These are phyloP conservation scores for Inosperma sp. DNA, from an alignment of 768 basidiomycete genomes.

Conservation along the genomic window DNA sequence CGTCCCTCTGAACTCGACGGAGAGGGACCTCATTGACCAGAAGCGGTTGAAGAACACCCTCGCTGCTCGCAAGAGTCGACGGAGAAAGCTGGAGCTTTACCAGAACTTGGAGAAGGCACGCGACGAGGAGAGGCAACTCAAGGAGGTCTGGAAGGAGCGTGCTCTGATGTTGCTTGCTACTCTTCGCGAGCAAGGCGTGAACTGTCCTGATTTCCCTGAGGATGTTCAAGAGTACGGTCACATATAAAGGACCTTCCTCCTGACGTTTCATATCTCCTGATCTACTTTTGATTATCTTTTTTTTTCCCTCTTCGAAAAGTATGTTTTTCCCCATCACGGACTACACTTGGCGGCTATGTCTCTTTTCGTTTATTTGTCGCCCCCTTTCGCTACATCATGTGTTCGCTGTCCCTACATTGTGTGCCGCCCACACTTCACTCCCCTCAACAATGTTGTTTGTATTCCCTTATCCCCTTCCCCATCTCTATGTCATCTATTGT, in stretches of 20 bases:
- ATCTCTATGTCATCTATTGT: no score
- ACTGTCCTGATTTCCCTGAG: slow-evolving; percentile 45
- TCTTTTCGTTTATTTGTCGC: no score
- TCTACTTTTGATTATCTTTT: slow-evolving; percentile 10
- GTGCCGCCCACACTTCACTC: no score
- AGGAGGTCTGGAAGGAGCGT: slow-evolving; percentile 59
- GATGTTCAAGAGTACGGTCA: slow-evolving; percentile 55
- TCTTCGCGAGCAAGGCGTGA: slow-evolving; percentile 51
- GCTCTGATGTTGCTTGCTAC: slow-evolving; percentile 46
- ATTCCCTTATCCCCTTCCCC: no score
- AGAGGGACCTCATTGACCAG: slow-evolving; percentile 67
- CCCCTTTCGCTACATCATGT: no score
- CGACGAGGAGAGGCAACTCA: slow-evolving; percentile 49
- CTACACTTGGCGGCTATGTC: no score
- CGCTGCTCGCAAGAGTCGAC: slow-evolving; percentile 74
- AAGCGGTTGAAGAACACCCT: slow-evolving; percentile 86
- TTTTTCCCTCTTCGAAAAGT: slow-evolving; percentile 4
- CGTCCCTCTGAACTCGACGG: slow-evolving; percentile 38
- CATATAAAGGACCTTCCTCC: slow-evolving; percentile 30
- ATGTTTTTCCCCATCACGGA: no score
- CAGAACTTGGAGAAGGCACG: slow-evolving; percentile 56
- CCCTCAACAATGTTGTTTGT: no score
- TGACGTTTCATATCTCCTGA: slow-evolving; percentile 7
- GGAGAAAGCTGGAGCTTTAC: slow-evolving; percentile 74
- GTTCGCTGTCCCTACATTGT: no score